Evolutionary conservation across 2,329 filamentous ascomycete genomes (phyloP).

Genomic region (Pestalotiopsis sp.): DNA sequence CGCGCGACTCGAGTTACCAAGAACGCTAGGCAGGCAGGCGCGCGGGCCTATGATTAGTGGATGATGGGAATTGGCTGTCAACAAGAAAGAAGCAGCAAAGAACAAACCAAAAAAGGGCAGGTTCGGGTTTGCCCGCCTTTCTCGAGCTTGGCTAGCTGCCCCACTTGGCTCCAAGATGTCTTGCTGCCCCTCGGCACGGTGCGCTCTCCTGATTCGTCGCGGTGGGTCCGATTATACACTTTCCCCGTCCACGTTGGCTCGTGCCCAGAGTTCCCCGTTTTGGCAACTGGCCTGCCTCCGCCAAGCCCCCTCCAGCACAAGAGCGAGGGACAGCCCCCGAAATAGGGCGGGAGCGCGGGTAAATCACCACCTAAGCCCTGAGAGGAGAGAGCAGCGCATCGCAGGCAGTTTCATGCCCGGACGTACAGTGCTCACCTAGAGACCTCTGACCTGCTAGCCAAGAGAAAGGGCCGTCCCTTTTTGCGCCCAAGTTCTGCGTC

Average conservation of each 20-base stretch:
- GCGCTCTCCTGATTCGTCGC: not conserved
- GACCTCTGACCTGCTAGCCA: too few species aligned
- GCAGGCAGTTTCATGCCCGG: too few species aligned
- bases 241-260: not conserved
- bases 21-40: not conserved
- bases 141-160: not conserved
- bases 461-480: not conserved
- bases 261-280: not conserved
- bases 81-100: not conserved
- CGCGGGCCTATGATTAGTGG: not conserved
- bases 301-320: not conserved
- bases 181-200: not conserved
- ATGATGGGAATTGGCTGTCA: not conserved
- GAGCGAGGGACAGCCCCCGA: not conserved
- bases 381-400: too few species aligned
- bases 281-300: not conserved
- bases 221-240: not conserved
- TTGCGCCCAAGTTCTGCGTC: not conserved
- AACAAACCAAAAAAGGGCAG: not conserved
- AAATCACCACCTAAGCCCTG: too few species aligned
- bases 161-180: not conserved
- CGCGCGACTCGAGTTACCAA: not conserved
- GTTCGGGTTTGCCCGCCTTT: not conserved
- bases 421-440: too few species aligned
- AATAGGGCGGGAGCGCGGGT: not conserved